Conservation (phyloP, 257 asterid species). For the Voacanga thouarsii region DNA sequence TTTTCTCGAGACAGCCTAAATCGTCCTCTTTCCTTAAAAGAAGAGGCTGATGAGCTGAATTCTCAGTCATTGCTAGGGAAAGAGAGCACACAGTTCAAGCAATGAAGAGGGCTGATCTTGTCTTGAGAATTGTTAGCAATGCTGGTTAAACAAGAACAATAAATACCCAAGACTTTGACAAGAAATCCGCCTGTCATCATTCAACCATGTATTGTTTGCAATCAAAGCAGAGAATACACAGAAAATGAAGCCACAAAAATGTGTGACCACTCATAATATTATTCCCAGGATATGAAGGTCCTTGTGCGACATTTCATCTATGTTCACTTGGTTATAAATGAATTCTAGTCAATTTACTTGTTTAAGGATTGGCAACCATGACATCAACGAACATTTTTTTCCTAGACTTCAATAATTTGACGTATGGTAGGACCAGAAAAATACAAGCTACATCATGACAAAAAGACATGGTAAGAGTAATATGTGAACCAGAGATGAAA, state of each 20-base stretch:
- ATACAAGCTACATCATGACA: not conserved
- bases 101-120: not conserved
- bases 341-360: no score
- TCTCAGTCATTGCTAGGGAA: constrained; percentile 42
- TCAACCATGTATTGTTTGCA: not conserved
- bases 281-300: not conserved
- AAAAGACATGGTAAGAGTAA: no score
- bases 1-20: constrained; percentile 20
- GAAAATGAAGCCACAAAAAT: constrained; percentile 19
- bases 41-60: constrained; percentile 44
- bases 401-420: not conserved
- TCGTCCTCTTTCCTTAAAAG: constrained; percentile 36
- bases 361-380: not conserved
- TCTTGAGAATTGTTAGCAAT: not conserved
- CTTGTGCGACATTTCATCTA: no score
- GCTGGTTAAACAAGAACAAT: constrained; percentile 2
- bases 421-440: not conserved
- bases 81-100: not conserved
- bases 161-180: not conserved
- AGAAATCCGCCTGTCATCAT: constrained; percentile 17
- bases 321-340: not conserved
- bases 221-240: not conserved
- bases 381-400: not conserved
- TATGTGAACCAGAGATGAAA: no score
- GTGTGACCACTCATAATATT: constrained; percentile 5